Evolutionary conservation across 2,329 filamentous ascomycete genomes (phyloP), one percentile per base, ranked within the genome.

Genomic region (Ascochyta lentis): DNA sequence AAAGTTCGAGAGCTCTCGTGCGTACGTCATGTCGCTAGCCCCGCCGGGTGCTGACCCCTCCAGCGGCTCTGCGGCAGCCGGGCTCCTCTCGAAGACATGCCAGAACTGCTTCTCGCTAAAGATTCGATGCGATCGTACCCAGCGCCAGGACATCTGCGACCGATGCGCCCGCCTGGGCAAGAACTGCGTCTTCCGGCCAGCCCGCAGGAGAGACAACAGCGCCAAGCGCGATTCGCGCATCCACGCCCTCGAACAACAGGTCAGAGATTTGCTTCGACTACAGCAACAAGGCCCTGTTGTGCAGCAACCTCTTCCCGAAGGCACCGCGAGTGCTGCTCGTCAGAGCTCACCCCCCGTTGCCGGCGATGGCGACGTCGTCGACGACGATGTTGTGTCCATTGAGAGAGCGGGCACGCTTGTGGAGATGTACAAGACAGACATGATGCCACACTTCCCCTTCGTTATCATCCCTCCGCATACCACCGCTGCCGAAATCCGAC

Each of bases 361-460:
- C n/a, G 38, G 49, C 33, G 60, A 68, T 42, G 61, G 63, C 59
- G 70, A 71, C 49, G 56, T 71, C 24, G 60, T 72, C 41, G 68
- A 71, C 52, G 61, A 68, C 41, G 68, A 68, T 33, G 58, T 72
- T 26, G 47, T 72, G 42, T 64, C 65, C 4, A 49, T 64, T 4
- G 68, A 72, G 54, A 56, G 54, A 27, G 70, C 70, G 3, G 63
- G 62, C 46, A 65, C 58, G 12, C 61, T 74, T 37, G 53, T 76
- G 16, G 63, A 71, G 16, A 50, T 67, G 24, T 77, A 75, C 64
- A 72, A 66, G 56, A 64, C 61, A 4, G 66, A 65, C 10, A 74
- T 78, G 67, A 75, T 70, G 61, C 66, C 70, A 0, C 67, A 77
- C 55, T 77, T 77, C 31, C 75, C 75, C 4, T 77, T 77, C 41